These are phyloP conservation scores for Leishmania braziliensis DNA, from an alignment of 208 protist genomes.

Conservation along the genomic window DNA sequence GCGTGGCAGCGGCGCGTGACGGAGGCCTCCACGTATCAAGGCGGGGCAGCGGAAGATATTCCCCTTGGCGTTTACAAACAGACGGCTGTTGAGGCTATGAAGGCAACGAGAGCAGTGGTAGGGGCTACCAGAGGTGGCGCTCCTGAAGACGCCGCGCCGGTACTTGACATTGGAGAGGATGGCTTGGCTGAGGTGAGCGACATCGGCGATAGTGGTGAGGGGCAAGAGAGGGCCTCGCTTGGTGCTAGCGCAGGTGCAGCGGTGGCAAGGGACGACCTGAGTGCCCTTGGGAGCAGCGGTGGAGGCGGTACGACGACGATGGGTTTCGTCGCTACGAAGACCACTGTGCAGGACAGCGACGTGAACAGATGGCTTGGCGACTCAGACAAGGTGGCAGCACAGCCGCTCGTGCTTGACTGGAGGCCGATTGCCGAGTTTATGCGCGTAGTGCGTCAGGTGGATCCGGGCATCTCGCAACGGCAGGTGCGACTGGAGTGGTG, in stretches of 20 bases:
- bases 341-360: not conserved
- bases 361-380: not conserved
- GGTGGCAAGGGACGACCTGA: not conserved
- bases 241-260: not conserved
- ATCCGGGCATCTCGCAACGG: conserved; percentile 14
- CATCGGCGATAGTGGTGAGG: not conserved
- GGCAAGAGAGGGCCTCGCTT: not conserved
- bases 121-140: not conserved
- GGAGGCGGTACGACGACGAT: not conserved
- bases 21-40: not conserved
- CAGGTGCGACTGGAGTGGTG: conserved; percentile 17
- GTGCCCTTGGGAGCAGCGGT: not conserved
- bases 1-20: conserved; percentile 11
- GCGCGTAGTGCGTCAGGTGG: conserved; percentile 7
- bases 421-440: conserved; percentile 21
- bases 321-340: not conserved
- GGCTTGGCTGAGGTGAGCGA: not conserved
- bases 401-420: conserved; percentile 25
- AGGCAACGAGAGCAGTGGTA: not conserved
- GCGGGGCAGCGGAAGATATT: not conserved
- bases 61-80: not conserved
- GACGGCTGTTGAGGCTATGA: conserved; percentile 2
- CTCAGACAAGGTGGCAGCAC: not conserved
- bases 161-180: not conserved
- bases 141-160: not conserved